Evolutionary conservation across 345 rosid species (phyloP).

Genomic region (Brassica carinata): DNA sequence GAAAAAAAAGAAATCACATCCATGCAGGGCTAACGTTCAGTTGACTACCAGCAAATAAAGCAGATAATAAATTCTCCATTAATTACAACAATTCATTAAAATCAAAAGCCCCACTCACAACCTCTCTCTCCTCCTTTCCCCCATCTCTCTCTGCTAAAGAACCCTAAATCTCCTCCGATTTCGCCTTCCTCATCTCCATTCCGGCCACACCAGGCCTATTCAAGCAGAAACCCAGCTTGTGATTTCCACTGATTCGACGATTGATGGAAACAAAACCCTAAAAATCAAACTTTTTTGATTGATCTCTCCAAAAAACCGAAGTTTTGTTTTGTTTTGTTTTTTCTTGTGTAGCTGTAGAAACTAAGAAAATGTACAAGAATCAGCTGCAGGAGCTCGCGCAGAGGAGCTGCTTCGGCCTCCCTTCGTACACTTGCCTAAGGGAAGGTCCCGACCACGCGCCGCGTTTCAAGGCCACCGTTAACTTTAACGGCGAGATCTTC

Average conservation of each 20-base stretch:
- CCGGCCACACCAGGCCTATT: conserved; percentile 31
- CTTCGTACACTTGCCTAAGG: conserved; percentile 86
- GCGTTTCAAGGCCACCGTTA: conserved; percentile 91
- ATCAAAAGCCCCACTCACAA: conserved; percentile 25
- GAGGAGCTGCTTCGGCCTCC: conserved; percentile 98
- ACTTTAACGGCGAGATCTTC: conserved; percentile 95
- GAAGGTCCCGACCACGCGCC: conserved; percentile 99
- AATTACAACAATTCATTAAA: conserved; percentile 33
- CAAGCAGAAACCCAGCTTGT: conserved; percentile 29
- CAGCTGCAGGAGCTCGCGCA: conserved; percentile 99
- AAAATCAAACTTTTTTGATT: conserved; percentile 19
- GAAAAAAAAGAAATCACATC: conserved; percentile 44
- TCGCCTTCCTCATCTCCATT: conserved; percentile 29
- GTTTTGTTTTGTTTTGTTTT: neutral
- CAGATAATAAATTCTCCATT: conserved; percentile 45
- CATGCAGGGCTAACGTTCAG: conserved; percentile 77
- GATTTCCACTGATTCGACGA: neutral
- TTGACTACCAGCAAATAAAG: conserved; percentile 54
- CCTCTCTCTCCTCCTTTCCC: neutral
- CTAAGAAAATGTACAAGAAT: conserved; percentile 81
- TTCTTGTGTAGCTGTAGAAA: neutral
- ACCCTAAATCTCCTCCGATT: conserved; percentile 45
- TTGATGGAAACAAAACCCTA: conserved; percentile 2
- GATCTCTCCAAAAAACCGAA: conserved; percentile 13
- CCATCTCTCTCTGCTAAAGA: conserved; percentile 37